Conservation (phyloP, 2,329 filamentous ascomycete genomes). For the Juglanconis sp. region DNA sequence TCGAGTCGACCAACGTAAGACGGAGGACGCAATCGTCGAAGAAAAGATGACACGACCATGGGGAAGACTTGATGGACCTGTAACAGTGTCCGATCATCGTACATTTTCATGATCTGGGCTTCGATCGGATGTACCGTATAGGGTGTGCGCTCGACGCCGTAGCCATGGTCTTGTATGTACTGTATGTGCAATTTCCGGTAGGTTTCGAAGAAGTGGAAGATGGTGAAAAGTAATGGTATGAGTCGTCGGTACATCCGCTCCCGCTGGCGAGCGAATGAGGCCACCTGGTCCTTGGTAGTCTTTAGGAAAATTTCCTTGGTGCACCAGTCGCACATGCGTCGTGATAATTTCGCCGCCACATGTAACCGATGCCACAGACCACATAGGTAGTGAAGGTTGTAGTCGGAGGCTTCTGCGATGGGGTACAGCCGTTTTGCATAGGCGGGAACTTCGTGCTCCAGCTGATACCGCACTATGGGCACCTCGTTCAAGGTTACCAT, state of each 20-base stretch:
- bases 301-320: conserved; percentile 63
- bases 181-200: conserved; percentile 58
- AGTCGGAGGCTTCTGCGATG: conserved; percentile 39
- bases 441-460: conserved; percentile 56
- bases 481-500: conserved; percentile 59
- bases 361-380: conserved; percentile 64
- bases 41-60: conserved; percentile 62
- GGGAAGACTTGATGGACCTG: conserved; percentile 64
- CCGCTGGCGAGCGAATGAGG: conserved; percentile 58
- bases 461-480: conserved; percentile 59
- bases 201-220: conserved; percentile 67
- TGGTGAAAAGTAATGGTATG: conserved; percentile 61
- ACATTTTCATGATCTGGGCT: conserved; percentile 59
- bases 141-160: conserved; percentile 48
- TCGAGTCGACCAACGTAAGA: conserved; percentile 64
- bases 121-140: conserved; percentile 64
- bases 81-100: conserved; percentile 60
- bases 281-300: conserved; percentile 50
- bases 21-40: conserved; percentile 58
- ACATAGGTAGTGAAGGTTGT: conserved; percentile 60
- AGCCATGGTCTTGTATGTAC: conserved; percentile 51
- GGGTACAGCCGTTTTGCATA: conserved; percentile 62
- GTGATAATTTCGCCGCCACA: conserved; percentile 60
- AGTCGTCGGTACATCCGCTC: conserved; percentile 63
- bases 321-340: conserved; percentile 61